Base-by-base conservation (phyloP, 1,284 basidiomycete genomes). In the Ganoderma leucocontextum region DNA sequence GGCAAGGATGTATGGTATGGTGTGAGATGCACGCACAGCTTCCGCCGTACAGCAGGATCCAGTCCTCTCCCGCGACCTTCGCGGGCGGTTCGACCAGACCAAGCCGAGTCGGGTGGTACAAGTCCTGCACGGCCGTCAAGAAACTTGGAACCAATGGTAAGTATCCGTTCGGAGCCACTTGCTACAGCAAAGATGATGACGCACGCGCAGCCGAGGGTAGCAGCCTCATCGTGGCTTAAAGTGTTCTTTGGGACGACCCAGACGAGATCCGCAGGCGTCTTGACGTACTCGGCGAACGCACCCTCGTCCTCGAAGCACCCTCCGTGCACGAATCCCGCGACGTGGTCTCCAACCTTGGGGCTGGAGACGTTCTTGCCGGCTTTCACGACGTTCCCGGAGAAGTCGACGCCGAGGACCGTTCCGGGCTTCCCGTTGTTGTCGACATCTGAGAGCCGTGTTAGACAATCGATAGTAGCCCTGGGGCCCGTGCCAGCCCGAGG, bases 201-300 rank as follows among this genome's bases (percentile, higher is more conserved):
- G 68, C 71, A 83, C 64, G 76, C 79, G 59, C 80, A 76, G 15
- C 81, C 81, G 53, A 82, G 77, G 0, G 82, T 80, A 4, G 82
- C 81, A 0, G 84, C 85, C 60, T 83, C 75, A 29, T 82, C 81
- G 57, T 78, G 72, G 10, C 69, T 74, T 35, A 78, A 7, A 15
- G 75, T 75, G n/a, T 66, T 74, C 17, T 72, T 66, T 4, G 82
- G 81, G 0, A 81, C 75, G 38, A 75, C 72, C 78, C 80, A 81
- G 2, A 77, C 75, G 2, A 81, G 74, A 13, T 78, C 74, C 0
- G 76, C 78, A 25, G 77, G 71, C 2, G 75, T 76, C 69, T 78
- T 79, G 64, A 82, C 72, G 74, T 84, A 86, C 74, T 86, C 79
- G 12, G 83, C 82, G 69, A 78, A 82, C 13, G 81, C 78, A 68